Evolutionary conservation across 2,329 filamentous ascomycete genomes (phyloP), one percentile per base, ranked within the genome.

Genomic region (Fusarium compactum): DNA sequence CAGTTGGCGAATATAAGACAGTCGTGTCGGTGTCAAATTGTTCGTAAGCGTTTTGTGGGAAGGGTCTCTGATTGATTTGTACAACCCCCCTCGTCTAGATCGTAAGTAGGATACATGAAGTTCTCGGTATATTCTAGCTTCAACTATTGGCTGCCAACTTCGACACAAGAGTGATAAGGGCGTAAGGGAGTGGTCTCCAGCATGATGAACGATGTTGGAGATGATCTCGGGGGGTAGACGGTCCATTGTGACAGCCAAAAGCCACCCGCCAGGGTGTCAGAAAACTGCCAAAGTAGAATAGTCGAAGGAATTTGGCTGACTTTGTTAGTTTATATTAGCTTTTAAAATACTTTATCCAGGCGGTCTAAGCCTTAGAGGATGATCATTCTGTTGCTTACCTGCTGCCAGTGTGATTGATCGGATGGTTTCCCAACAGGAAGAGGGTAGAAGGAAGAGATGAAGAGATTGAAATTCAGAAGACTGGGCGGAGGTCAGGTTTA

Each of bases 91-190:
- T n/a, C n/a, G n/a, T n/a, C n/a, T n/a, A n/a, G n/a, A n/a, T 6
- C 11, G 27, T 18, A 24, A 24, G 22, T 24, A 10, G 32, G 15
- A 34, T 34, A 34, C 3, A 6, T 8, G 9, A 20, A 66, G 61
- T 2, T 38, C 6, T 2, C 44, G 48, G 15, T 66, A 67, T 4
- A 44, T 51, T 8, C 12, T 6, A 1, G 27, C 32, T 44, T 67
- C 63, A n/a, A 66, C 22, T 2, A 41, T 30, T 30, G 40, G 62
- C 4, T 66, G 56, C 56, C 56, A 67, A 16, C 20, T 14, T 0
- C 24, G 32, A 5, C 8, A 46, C 2, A 67, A 14, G 15, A 38
- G 14, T 25, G 62, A 16, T 22, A 65, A 12, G 8, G 11, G 30
- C 5, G 41, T 20, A 12, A 58, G n/a, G 8, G 32, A 14, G 22